Conservation (phyloP, 2,329 filamentous ascomycete species). For the Plenodomus lindquistii region DNA sequence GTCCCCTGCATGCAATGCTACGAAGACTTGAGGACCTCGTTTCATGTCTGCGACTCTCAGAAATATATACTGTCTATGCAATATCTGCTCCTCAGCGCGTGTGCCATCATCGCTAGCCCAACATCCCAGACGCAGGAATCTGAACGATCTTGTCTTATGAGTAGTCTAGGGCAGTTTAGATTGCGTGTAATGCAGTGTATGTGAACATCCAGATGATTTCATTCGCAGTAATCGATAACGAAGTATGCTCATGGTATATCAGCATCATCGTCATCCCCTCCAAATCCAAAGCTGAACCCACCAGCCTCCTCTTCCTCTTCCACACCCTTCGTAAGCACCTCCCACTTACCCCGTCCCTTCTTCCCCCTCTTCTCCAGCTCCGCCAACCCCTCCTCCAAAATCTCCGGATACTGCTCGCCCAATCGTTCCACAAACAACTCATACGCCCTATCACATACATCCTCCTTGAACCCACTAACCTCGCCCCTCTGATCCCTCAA, state of each 20-base stretch:
- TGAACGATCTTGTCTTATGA: too few relatives aligned
- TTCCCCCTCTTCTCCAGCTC: constrained; percentile 69
- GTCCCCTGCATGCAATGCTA: too few relatives aligned
- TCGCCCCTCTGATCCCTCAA: constrained; percentile 81
- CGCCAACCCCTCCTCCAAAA: constrained; percentile 65
- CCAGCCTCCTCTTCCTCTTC: constrained; percentile 47
- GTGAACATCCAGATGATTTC: background rate
- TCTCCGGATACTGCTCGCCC: constrained; percentile 62
- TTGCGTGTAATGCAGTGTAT: background rate
- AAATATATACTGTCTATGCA: too few relatives aligned
- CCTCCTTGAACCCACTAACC: constrained; percentile 79
- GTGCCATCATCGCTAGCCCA: too few relatives aligned
- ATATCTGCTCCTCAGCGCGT: too few relatives aligned
- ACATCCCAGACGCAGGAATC: too few relatives aligned
- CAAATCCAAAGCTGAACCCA: constrained; percentile 66
- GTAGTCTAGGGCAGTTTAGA: too few relatives aligned
- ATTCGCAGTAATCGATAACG: too few relatives aligned
- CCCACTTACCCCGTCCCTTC: constrained; percentile 77
- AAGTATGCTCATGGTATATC: constrained; percentile 42
- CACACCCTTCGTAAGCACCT: constrained; percentile 67
- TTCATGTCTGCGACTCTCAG: too few relatives aligned
- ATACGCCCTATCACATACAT: constrained; percentile 70
- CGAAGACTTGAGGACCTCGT: too few relatives aligned
- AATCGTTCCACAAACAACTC: constrained; percentile 74
- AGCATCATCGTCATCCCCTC: constrained; percentile 57